Conservation (phyloP, 2,329 filamentous ascomycete species). For the Colletotrichum somersetense region DNA sequence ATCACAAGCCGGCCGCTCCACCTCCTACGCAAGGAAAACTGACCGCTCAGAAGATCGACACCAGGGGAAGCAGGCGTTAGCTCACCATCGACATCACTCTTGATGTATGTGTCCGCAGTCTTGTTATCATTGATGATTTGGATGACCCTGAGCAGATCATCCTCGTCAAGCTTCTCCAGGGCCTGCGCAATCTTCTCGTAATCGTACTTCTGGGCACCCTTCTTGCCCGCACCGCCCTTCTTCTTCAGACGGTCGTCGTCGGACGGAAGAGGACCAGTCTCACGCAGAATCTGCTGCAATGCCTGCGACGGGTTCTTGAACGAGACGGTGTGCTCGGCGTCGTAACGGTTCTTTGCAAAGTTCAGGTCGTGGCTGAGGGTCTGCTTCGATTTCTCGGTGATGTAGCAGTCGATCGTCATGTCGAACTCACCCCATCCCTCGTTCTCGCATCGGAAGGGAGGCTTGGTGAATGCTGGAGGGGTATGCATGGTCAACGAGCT, state of each 20-base stretch:
- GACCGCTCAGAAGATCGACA: slow-evolving; percentile 38
- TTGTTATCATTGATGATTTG: slow-evolving; percentile 99
- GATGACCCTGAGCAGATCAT: slow-evolving; percentile 93
- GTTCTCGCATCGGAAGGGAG: slow-evolving; percentile 91
- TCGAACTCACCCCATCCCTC: slow-evolving; percentile 99
- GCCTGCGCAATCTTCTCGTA: slow-evolving; percentile 98
- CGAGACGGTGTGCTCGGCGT: slow-evolving; percentile 81
- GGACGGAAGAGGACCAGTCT: slow-evolving; percentile 87
- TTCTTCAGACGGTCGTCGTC: slow-evolving; percentile 72
- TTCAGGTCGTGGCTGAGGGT: slow-evolving; percentile 90
- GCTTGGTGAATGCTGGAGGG: slow-evolving; percentile 77
- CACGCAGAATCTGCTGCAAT: slow-evolving; percentile 82
- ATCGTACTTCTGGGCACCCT: slow-evolving; percentile 81
- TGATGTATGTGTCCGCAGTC: slow-evolving; percentile 91
- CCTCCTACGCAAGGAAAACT: slow-evolving; percentile 39
- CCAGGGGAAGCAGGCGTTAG: slow-evolving; percentile 51
- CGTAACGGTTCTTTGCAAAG: slow-evolving; percentile 85
- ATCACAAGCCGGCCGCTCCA: slow-evolving; percentile 18
- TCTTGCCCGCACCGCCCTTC: slow-evolving; percentile 79
- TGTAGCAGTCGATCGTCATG: slow-evolving; percentile 86
- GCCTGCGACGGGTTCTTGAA: slow-evolving; percentile 95
- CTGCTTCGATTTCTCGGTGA: slow-evolving; percentile 88
- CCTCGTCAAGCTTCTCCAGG: slow-evolving; percentile 88
- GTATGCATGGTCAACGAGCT: slow-evolving; percentile 39
- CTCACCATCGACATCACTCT: slow-evolving; percentile 94